A percentile compares a stretch with the other conserved stretches of the same genome.
Conservation (phyloP, 73 alveolate species). For the Paramecium caudatum region DNA sequence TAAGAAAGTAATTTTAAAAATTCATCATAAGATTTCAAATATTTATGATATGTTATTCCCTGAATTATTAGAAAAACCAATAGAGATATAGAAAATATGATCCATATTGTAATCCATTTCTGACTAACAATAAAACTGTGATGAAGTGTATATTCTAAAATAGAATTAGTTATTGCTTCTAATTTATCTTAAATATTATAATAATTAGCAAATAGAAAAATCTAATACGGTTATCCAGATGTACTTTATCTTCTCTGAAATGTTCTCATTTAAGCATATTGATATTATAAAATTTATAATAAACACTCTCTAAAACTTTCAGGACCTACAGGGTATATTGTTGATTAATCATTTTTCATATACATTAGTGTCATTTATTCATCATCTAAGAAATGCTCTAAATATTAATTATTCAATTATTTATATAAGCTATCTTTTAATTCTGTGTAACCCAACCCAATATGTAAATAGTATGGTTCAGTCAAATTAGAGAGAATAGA, state of each 20-base stretch:
- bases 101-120: background rate
- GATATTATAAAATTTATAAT: background rate
- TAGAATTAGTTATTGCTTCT: background rate
- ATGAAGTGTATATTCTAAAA: background rate
- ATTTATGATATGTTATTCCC: background rate
- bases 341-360: slow-evolving; percentile 26
- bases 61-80: background rate
- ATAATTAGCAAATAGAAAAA: slow-evolving; percentile 3
- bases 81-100: background rate
- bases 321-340: background rate
- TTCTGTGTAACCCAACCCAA: slow-evolving; percentile 46
- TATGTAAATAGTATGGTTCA: background rate
- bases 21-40: background rate
- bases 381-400: background rate
- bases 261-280: slow-evolving; percentile 33
- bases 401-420: slow-evolving; percentile 20
- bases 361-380: background rate
- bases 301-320: slow-evolving; percentile 27
- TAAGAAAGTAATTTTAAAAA: background rate
- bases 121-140: background rate
- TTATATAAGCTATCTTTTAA: slow-evolving; percentile 11
- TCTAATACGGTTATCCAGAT: background rate
- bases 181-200: slow-evolving; percentile 9
- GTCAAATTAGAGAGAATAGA: background rate
- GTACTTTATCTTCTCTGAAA: background rate